A percentile compares a stretch with the other conserved stretches of the same genome.
Conservation (phyloP, 2,329 filamentous ascomycete genomes). For the Bertia moriformis region DNA sequence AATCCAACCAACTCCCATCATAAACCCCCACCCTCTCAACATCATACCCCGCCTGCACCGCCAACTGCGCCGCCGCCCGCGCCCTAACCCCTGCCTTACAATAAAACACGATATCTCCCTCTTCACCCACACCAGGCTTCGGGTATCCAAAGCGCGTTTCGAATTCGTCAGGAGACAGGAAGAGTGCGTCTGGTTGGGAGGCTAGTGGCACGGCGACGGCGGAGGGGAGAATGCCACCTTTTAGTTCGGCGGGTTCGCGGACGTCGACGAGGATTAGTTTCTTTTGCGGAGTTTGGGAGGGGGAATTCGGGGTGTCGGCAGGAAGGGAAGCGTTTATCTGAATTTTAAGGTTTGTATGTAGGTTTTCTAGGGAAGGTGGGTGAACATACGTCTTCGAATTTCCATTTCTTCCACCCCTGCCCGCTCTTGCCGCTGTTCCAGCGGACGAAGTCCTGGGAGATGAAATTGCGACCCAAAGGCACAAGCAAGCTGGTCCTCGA, state of each 20-base stretch:
- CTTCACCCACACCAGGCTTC: not conserved
- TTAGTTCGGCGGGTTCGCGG: conserved; percentile 1
- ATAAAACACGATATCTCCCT: not conserved
- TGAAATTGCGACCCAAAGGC: too few relatives aligned
- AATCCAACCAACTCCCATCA: conserved; percentile 1
- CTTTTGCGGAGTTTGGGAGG: not conserved
- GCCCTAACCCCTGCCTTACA: not conserved
- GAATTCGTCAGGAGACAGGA: not conserved
- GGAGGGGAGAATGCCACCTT: not conserved
- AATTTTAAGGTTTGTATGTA: not conserved
- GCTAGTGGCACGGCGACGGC: not conserved
- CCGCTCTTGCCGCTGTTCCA: too few relatives aligned
- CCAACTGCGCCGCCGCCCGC: not conserved
- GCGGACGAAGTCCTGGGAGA: too few relatives aligned
- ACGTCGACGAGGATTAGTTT: conserved; percentile 1
- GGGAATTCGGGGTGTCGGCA: not conserved
- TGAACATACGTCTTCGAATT: conserved; percentile 1
- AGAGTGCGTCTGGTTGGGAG: not conserved
- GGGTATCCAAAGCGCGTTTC: conserved; percentile 1
- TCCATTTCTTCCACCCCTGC: not conserved
- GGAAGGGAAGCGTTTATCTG: not conserved
- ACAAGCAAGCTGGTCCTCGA: too few relatives aligned
- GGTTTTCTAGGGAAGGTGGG: not conserved
- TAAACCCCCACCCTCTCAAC: not conserved
- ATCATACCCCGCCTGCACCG: conserved; percentile 1